Evolutionary conservation across 2,329 filamentous ascomycete genomes (phyloP).

Genomic region (Aureobasidium sp.): DNA sequence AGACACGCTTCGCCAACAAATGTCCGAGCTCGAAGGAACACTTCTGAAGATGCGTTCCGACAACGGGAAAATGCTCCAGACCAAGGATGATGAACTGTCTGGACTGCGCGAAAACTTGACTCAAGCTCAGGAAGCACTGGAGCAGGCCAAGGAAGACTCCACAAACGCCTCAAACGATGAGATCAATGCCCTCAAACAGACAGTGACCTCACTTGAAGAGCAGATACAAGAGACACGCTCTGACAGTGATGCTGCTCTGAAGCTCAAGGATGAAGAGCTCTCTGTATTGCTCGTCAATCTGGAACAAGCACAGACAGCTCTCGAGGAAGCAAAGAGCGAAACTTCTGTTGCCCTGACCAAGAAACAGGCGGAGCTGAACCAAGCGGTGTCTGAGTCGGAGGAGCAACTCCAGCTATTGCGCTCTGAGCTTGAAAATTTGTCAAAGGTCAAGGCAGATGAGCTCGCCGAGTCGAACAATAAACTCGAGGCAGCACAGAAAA

Average conservation of each 20-base stretch:
- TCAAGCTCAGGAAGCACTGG: neutral
- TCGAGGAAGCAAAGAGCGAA: constrained; percentile 1
- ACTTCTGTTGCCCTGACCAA: neutral
- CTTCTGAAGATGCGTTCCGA: neutral
- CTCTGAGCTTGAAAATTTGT: neutral
- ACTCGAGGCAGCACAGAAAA: neutral
- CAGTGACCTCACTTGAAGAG: neutral
- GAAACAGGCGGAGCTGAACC: neutral
- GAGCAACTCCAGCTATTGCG: neutral
- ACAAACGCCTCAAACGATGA: neutral
- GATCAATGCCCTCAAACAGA: neutral
- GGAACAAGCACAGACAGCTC: neutral
- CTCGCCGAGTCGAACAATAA: neutral
- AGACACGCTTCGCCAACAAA: neutral
- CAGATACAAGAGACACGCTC: neutral
- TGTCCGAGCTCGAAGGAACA: neutral
- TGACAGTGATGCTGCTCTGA: neutral
- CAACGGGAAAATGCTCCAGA: neutral
- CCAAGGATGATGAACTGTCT: constrained; percentile 15
- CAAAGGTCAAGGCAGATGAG: constrained; percentile 12
- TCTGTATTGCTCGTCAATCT: constrained; percentile 6
- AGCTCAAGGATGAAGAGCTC: constrained; percentile 15
- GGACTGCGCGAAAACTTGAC: constrained; percentile 3
- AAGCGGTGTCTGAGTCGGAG: neutral
- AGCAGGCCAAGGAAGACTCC: neutral